These are phyloP conservation scores for Termitomyces eurrhizus DNA, from an alignment of 768 basidiomycete species.

Conservation along the genomic window DNA sequence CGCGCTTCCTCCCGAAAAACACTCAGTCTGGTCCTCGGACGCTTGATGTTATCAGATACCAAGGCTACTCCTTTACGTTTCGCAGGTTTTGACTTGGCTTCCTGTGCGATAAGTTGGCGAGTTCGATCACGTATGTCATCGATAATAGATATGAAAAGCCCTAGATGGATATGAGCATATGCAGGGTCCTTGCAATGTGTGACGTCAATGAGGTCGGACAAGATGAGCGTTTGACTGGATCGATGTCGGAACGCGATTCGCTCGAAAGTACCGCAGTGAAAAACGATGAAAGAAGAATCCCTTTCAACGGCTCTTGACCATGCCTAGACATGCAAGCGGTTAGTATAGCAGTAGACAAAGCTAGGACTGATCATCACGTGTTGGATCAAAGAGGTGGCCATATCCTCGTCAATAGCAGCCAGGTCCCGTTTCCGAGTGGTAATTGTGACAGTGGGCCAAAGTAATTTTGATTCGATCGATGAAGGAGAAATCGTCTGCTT, in stretches of 20 bases:
- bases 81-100: neutral
- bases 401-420: neutral
- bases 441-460: neutral
- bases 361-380: neutral
- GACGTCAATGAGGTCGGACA: neutral
- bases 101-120: neutral
- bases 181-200: neutral
- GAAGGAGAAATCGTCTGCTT: neutral
- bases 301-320: constrained; percentile 8
- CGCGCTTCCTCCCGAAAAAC: neutral
- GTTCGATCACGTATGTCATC: neutral
- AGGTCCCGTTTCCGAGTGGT: neutral
- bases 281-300: constrained; percentile 8
- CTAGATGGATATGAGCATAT: constrained; percentile 2
- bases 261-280: constrained; percentile 3
- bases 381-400: neutral
- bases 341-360: neutral
- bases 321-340: neutral
- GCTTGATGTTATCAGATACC: neutral
- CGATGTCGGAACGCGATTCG: constrained; percentile 8
- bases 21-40: neutral
- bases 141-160: constrained; percentile 3
- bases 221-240: constrained; percentile 1
- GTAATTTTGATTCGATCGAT: neutral
- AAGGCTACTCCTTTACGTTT: neutral